Conservation (phyloP, 768 basidiomycete genomes). For the Mycena floridula region DNA sequence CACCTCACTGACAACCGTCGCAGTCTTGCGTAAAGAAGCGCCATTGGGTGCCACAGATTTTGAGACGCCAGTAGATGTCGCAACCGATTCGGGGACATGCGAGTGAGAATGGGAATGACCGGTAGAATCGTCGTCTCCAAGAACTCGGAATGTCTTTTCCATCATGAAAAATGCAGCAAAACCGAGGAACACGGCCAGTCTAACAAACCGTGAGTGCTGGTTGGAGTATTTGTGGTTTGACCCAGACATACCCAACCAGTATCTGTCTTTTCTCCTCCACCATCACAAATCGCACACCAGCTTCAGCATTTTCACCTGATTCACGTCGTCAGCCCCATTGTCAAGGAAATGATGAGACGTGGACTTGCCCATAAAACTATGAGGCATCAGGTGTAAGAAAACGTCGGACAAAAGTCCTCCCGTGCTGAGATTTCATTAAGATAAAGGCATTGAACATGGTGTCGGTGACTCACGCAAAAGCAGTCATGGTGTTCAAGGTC, state of each 20-base stretch:
- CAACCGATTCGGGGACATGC: slow-evolving; percentile 23
- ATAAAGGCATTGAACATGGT: slow-evolving; percentile 10
- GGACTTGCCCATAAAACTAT: slow-evolving; percentile 89
- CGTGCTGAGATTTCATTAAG: slow-evolving; percentile 41
- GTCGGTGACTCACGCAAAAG: slow-evolving; percentile 70
- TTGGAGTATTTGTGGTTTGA: not conserved
- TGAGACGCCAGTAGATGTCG: slow-evolving; percentile 37
- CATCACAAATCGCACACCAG: slow-evolving; percentile 70
- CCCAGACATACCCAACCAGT: slow-evolving; percentile 61
- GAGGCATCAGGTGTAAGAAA: slow-evolving; percentile 87
- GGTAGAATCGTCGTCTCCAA: slow-evolving; percentile 47
- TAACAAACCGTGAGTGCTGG: slow-evolving; percentile 19
- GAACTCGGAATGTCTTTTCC: slow-evolving; percentile 85
- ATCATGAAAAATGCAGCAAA: slow-evolving; percentile 91
- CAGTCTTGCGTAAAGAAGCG: not conserved
- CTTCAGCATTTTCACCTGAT: slow-evolving; percentile 73
- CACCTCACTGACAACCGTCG: not conserved
- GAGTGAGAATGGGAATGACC: slow-evolving; percentile 61
- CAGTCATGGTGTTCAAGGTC: slow-evolving; percentile 91
- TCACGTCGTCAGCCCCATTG: no score
- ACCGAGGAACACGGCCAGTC: slow-evolving; percentile 77
- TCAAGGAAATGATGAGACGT: no score
- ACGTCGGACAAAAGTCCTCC: slow-evolving; percentile 92
- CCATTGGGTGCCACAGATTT: not conserved
- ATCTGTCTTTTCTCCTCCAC: slow-evolving; percentile 92